A percentile compares a stretch with the other conserved stretches of the same genome.
phyloP scores from a whole-genome alignment of 495 filamentous ascomycete genomes.

The Amorphotheca resinae region DNA sequence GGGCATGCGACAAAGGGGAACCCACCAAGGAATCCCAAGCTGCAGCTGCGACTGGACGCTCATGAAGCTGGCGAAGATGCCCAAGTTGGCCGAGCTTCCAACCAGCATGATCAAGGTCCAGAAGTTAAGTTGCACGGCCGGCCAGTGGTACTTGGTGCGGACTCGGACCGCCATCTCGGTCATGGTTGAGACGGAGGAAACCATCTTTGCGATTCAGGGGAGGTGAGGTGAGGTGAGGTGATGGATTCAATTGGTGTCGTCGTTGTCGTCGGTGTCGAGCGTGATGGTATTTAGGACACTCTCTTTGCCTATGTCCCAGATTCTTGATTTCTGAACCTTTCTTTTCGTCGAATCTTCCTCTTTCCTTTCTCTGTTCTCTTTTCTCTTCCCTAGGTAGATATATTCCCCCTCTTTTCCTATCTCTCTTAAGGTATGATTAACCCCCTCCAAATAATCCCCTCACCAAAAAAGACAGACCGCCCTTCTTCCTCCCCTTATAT shows the following conservation, averaged over 20 bases:
- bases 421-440: too few species aligned
- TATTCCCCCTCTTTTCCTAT: too few species aligned
- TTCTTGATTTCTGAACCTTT: too few species aligned
- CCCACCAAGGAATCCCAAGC: constrained; percentile 73
- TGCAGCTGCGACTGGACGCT: constrained; percentile 58
- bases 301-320: too few species aligned
- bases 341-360: too few species aligned
- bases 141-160: constrained; percentile 68
- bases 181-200: constrained; percentile 13
- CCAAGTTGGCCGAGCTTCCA: constrained; percentile 64
- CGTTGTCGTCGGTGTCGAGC: too few species aligned
- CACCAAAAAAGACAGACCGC: too few species aligned
- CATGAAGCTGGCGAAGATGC: constrained; percentile 80
- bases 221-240: not conserved
- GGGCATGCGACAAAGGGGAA: constrained; percentile 3
- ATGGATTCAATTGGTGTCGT: not conserved
- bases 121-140: constrained; percentile 79
- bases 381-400: too few species aligned
- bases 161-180: constrained; percentile 12
- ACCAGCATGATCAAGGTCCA: constrained; percentile 85
- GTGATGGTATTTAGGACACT: too few species aligned
- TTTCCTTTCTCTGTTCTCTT: too few species aligned
- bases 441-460: too few species aligned
- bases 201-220: constrained; percentile 9
- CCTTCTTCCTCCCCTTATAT: too few species aligned